Evolutionary conservation across 2,329 filamentous ascomycete species (phyloP).

Genomic region (Thermothelomyces thermophilus): DNA sequence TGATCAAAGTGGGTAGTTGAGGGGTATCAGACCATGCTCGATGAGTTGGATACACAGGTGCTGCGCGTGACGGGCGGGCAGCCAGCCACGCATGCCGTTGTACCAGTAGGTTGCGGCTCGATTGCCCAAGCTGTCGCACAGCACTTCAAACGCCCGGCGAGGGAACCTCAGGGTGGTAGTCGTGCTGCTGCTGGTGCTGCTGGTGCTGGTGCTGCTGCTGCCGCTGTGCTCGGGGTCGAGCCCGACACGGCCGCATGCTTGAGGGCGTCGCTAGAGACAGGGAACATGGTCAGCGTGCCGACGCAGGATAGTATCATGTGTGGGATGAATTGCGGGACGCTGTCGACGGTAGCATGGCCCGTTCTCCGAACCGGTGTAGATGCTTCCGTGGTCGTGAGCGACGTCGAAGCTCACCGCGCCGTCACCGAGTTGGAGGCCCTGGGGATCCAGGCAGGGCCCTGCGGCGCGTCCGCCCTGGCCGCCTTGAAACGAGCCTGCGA

Average conservation of each 20-base stretch:
- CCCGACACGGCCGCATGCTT: conserved; percentile 58
- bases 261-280: conserved; percentile 44
- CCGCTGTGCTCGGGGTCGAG: conserved; percentile 59
- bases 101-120: conserved; percentile 66
- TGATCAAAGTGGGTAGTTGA: conserved; percentile 67
- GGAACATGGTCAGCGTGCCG: conserved; percentile 40
- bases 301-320: conserved; percentile 64
- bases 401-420: conserved; percentile 55
- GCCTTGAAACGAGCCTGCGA: conserved; percentile 11
- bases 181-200: no score
- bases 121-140: conserved; percentile 62
- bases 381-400: conserved; percentile 53
- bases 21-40: conserved; percentile 67
- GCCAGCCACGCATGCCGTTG: conserved; percentile 47
- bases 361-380: conserved; percentile 52
- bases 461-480: conserved; percentile 20
- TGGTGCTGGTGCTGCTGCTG: conserved; percentile 18
- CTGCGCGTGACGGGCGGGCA: conserved; percentile 31
- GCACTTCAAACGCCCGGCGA: conserved; percentile 48
- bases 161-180: no score
- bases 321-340: conserved; percentile 65
- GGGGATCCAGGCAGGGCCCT: conserved; percentile 18
- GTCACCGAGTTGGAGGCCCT: conserved; percentile 44
- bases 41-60: conserved; percentile 59
- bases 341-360: conserved; percentile 60